A percentile compares a stretch with the other conserved stretches of the same genome.
Evolutionary conservation across 1,284 basidiomycete genomes (phyloP).

Genomic region (Ustilago loliicola): DNA sequence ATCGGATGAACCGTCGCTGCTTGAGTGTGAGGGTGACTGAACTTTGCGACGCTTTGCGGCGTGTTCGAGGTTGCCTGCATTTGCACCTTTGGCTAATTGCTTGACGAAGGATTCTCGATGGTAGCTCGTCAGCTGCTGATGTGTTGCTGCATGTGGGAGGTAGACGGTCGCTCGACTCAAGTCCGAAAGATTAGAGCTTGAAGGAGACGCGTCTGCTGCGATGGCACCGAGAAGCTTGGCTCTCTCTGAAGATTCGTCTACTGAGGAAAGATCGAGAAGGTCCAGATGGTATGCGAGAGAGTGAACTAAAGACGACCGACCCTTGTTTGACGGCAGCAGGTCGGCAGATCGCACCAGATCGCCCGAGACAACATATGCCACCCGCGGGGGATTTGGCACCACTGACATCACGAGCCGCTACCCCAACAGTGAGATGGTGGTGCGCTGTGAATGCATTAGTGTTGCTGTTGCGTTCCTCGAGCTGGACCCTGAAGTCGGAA

Average conservation of each 20-base stretch:
- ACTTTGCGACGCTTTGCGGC: constrained; percentile 16
- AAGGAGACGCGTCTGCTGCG: background rate
- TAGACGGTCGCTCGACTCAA: constrained; percentile 21
- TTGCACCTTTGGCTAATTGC: constrained; percentile 18
- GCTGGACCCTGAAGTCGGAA: constrained; percentile 9
- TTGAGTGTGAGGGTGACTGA: background rate
- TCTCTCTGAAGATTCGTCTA: constrained; percentile 8
- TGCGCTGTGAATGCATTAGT: background rate
- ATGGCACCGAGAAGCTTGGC: constrained; percentile 7
- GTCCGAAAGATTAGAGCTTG: background rate
- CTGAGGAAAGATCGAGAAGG: constrained; percentile 36
- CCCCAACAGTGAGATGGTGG: background rate
- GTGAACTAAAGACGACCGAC: constrained; percentile 85
- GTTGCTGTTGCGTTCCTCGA: background rate
- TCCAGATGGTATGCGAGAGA: constrained; percentile 73
- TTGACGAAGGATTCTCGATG: constrained; percentile 33
- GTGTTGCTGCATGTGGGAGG: constrained; percentile 16
- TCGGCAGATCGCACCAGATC: constrained; percentile 77
- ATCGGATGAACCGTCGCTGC: background rate
- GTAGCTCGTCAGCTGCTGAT: constrained; percentile 34
- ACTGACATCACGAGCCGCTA: constrained; percentile 17
- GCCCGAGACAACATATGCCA: constrained; percentile 76
- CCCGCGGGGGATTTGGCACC: constrained; percentile 22
- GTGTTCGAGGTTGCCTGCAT: constrained; percentile 11
- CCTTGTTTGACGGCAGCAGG: constrained; percentile 83